phyloP scores from a whole-genome alignment of 495 filamentous ascomycete species.

The Aspergillus haitiensis region DNA sequence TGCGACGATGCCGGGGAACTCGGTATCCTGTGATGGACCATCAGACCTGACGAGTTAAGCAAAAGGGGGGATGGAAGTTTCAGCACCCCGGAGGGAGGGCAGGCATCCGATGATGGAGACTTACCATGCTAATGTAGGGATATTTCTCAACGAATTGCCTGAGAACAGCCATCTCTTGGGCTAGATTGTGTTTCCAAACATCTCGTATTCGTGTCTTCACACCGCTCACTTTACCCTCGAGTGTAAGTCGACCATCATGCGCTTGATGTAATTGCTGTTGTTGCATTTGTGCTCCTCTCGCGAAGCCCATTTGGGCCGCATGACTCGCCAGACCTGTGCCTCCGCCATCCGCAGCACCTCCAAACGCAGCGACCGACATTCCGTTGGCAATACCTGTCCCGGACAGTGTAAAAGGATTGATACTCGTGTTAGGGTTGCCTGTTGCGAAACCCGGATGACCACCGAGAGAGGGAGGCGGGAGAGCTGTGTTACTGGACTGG shows the following conservation, averaged over 20 bases:
- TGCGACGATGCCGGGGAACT: constrained; percentile 94
- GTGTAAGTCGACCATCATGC: constrained; percentile 49
- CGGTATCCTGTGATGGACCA: constrained; percentile 73
- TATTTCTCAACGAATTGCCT: constrained; percentile 82
- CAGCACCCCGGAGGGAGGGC: too few relatives aligned
- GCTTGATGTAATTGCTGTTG: constrained; percentile 61
- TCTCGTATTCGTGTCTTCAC: constrained; percentile 81
- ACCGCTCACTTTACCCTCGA: constrained; percentile 45
- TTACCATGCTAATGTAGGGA: constrained; percentile 95
- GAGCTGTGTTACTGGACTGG: constrained; percentile 53
- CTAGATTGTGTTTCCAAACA: constrained; percentile 88
- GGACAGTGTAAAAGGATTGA: constrained; percentile 64
- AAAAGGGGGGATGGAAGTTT: background rate
- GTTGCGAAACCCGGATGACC: constrained; percentile 59
- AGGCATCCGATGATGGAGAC: constrained; percentile 21
- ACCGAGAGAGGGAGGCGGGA: constrained; percentile 61
- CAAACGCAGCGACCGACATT: constrained; percentile 57
- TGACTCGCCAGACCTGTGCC: constrained; percentile 87
- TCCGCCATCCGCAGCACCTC: constrained; percentile 59
- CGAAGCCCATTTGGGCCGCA: constrained; percentile 83
- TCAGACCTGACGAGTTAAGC: background rate
- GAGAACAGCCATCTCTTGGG: constrained; percentile 82
- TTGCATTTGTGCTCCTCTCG: constrained; percentile 69
- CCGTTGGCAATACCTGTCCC: constrained; percentile 55
- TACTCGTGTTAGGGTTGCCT: constrained; percentile 62